Evolutionary conservation across 371 early-diverging fungal species (phyloP).

Genomic region (Rhizopus delemar): DNA sequence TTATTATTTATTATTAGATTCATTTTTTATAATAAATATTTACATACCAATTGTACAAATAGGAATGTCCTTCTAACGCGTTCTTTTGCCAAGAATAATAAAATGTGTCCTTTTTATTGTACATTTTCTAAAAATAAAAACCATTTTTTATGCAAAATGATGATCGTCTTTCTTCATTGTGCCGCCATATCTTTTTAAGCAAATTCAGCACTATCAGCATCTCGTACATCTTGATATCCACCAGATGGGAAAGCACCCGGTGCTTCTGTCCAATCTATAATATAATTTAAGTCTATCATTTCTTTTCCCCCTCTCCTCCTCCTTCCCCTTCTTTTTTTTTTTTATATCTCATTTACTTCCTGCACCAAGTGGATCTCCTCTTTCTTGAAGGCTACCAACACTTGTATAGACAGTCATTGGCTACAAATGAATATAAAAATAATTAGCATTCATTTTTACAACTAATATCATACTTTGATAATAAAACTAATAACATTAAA

Average conservation of each 20-base stretch:
- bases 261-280: slow-evolving; percentile 49
- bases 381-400: slow-evolving; percentile 41
- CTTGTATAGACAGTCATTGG: slow-evolving; percentile 48
- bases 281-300: neutral
- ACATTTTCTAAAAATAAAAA: no score
- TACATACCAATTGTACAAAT: no score
- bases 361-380: slow-evolving; percentile 45
- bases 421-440: slow-evolving; percentile 10
- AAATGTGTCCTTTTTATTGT: no score
- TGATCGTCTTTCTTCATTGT: no score
- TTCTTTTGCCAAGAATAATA: no score
- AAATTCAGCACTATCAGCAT: slow-evolving; percentile 37
- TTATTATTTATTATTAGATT: no score
- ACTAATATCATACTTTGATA: slow-evolving; percentile 35
- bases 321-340: no score
- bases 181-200: slow-evolving; percentile 12
- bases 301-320: no score
- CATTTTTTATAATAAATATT: no score
- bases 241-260: slow-evolving; percentile 50
- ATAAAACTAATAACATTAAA: slow-evolving; percentile 50
- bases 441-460: no score
- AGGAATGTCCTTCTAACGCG: no score
- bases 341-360: slow-evolving; percentile 25
- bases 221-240: slow-evolving; percentile 51
- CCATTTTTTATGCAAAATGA: no score